Percentiles rank a stretch among this genome's conserved stretches.
Conservation (phyloP, 306 rosid genomes). For the Prunus kanzakura region DNA sequence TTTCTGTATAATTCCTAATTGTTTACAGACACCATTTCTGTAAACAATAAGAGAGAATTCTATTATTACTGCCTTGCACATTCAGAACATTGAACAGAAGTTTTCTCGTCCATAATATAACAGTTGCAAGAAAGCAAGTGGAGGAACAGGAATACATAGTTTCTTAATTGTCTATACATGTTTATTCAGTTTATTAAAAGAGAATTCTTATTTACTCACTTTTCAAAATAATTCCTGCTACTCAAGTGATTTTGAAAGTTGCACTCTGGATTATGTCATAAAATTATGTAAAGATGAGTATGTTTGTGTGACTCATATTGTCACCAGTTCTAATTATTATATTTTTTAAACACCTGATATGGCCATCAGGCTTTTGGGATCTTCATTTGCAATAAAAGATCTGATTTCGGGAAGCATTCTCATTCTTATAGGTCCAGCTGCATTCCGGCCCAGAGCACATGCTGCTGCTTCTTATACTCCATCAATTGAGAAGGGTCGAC, state of each 20-base stretch:
- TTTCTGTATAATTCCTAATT: background rate
- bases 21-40: background rate
- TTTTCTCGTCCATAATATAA: background rate
- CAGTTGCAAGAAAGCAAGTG: background rate
- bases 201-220: background rate
- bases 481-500: constrained; percentile 91
- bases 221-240: background rate
- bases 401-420: constrained; percentile 29
- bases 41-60: background rate
- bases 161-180: background rate
- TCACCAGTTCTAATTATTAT: background rate
- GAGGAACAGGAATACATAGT: background rate
- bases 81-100: background rate
- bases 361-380: background rate
- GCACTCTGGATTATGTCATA: constrained; percentile 15
- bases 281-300: constrained; percentile 10
- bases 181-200: background rate
- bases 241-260: background rate
- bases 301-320: background rate
- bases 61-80: background rate
- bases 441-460: constrained; percentile 97
- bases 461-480: constrained; percentile 67
- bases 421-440: constrained; percentile 86
- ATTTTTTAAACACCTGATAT: background rate
- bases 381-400: constrained; percentile 9